These are phyloP conservation scores for Butyriboletus loyo DNA, from an alignment of 768 basidiomycete genomes.

Conservation along the genomic window DNA sequence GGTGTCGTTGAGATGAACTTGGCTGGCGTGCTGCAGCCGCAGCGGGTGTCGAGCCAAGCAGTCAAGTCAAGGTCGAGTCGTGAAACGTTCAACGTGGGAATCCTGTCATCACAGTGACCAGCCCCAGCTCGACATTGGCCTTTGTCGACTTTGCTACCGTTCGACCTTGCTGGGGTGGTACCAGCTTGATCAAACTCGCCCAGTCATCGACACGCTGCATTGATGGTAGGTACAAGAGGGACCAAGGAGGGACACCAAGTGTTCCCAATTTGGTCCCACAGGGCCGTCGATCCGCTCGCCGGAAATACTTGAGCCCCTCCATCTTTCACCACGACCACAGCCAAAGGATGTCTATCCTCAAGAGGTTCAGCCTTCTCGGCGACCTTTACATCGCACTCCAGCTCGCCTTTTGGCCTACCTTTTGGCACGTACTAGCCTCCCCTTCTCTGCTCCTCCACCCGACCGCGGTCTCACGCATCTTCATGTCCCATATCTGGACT, in stretches of 20 bases:
- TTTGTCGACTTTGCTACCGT: not conserved
- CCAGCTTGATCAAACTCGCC: not conserved
- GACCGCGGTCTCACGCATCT: slow-evolving; percentile 44
- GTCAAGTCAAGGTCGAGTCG: too few species aligned
- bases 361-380: slow-evolving; percentile 34
- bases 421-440: slow-evolving; percentile 35
- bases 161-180: not conserved
- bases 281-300: not conserved
- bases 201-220: not conserved
- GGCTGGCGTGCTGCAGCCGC: not conserved
- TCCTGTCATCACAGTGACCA: not conserved
- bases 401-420: slow-evolving; percentile 44
- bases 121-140: too few species aligned
- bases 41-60: not conserved
- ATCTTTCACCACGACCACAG: slow-evolving; percentile 1
- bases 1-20: too few species aligned
- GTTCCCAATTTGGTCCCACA: slow-evolving; percentile 1
- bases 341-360: slow-evolving; percentile 15
- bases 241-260: not conserved
- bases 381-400: slow-evolving; percentile 42
- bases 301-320: not conserved
- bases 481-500: slow-evolving; percentile 60
- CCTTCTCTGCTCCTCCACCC: slow-evolving; percentile 51
- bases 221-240: not conserved
- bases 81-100: not conserved